Evolutionary conservation across 805 yeast genomes (phyloP).

Genomic region (Metschnikowia cerradonensis): DNA sequence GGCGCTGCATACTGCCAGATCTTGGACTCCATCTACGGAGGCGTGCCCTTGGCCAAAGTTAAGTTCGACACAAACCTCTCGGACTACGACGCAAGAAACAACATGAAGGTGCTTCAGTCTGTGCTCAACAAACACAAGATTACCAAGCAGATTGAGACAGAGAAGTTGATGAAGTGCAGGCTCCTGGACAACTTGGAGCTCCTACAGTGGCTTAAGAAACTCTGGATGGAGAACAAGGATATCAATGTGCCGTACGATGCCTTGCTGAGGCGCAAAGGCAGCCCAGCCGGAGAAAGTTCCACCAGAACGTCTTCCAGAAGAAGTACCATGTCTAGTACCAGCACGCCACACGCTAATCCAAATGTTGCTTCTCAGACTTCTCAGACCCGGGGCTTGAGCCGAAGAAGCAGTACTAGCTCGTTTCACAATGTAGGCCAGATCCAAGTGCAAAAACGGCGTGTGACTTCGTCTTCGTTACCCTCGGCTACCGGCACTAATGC

Average conservation of each 20-base stretch:
- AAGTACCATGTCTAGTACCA: constrained; percentile 6
- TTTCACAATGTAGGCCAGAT: constrained; percentile 2
- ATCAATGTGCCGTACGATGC: constrained; percentile 68
- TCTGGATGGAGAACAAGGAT: constrained; percentile 74
- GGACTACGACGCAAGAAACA: constrained; percentile 74
- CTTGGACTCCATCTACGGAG: constrained; percentile 78
- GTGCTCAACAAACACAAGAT: constrained; percentile 70
- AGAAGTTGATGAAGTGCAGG: constrained; percentile 75
- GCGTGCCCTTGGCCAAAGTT: constrained; percentile 76
- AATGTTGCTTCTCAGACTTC: background rate
- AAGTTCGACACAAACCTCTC: constrained; percentile 57
- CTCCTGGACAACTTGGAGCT: constrained; percentile 94
- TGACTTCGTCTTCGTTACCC: constrained; percentile 12
- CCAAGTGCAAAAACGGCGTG: constrained; percentile 20
- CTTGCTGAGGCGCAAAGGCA: constrained; percentile 22
- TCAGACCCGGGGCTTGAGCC: background rate
- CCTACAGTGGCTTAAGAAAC: constrained; percentile 84
- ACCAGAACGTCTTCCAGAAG: constrained; percentile 12
- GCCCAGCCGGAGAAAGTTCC: constrained; percentile 5
- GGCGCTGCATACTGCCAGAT: constrained; percentile 96
- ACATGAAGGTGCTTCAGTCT: constrained; percentile 82
- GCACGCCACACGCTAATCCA: constrained; percentile 3
- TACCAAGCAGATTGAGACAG: constrained; percentile 75
- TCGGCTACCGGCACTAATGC: background rate
- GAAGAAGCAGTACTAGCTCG: constrained; percentile 6